Evolutionary conservation across 192 early-diverging fungal genomes (phyloP), one percentile per base, ranked within the genome.

Genomic region (Backusella sp.): DNA sequence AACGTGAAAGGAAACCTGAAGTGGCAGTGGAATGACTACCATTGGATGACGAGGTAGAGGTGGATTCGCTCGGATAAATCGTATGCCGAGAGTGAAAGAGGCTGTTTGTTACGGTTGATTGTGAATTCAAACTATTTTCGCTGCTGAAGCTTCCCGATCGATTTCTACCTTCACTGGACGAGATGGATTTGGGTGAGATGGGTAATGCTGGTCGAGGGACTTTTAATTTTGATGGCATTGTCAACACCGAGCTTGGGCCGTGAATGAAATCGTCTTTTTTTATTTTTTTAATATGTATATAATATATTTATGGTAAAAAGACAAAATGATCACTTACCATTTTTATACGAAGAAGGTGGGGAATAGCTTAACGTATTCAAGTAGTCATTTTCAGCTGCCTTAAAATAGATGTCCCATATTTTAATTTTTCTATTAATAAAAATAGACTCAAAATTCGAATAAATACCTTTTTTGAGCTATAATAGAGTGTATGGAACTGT

Each of bases 131-230:
- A 7, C 73, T 74, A 19, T 74, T 66, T 23, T 74, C 73, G 19
- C 73, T 74, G 5, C 73, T 66, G 15, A 74, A 42, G 37, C 73
- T 74, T 2, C 73, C 62, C 17, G 73, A 74, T 74, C 73, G 34
- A 42, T 67, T 32, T 41, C 23, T 44, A 6, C 36, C 8, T 42
- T 35, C 35, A 28, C 6, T 39, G 26, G 69, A 70, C 2, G 35
- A 28, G 14, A 41, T 35, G 23, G 69, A 44, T 32, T 44, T 70
- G 9, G 39, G 69, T 21, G 69, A 70, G 0, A 70, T 15, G 0
- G 69, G 69, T 7, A 70, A 28, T 4, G 68, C 23, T 42, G 68
- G 32, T 28, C 32, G 36, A 44, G 41, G 28, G 4, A 70, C 39
- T 56, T 56, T 7, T 28, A 70, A 70, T 37, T 35, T 66, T 21